phyloP scores from a whole-genome alignment of 371 early-diverging fungal genomes.

The Mortierella sp. region DNA sequence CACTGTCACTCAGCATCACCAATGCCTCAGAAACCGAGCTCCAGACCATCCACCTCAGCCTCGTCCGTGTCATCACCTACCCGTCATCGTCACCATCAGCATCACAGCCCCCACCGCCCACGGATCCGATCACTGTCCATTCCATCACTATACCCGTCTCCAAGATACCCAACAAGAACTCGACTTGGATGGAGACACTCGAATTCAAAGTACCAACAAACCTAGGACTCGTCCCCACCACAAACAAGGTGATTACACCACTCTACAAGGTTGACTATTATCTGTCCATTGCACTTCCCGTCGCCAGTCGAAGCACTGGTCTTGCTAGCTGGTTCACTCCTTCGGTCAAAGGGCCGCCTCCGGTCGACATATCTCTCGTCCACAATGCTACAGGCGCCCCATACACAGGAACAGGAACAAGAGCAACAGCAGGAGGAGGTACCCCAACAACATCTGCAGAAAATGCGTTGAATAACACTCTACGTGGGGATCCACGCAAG shows the following conservation, averaged over 20 bases:
- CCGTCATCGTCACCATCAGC: slow-evolving; percentile 13
- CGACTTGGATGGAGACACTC: slow-evolving; percentile 37
- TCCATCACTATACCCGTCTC: slow-evolving; percentile 28
- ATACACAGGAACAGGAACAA: no score
- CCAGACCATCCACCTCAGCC: slow-evolving; percentile 30
- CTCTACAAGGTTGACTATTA: slow-evolving; percentile 52
- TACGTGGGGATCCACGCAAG: slow-evolving; percentile 16
- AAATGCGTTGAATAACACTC: no score
- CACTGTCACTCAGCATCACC: slow-evolving; percentile 35
- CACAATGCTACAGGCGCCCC: slow-evolving; percentile 9
- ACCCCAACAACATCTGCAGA: not conserved
- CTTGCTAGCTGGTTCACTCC: slow-evolving; percentile 53
- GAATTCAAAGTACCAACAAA: slow-evolving; percentile 33
- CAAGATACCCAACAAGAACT: slow-evolving; percentile 31
- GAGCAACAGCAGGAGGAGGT: slow-evolving; percentile 3
- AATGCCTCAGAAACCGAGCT: slow-evolving; percentile 41
- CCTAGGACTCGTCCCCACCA: slow-evolving; percentile 47
- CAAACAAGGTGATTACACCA: slow-evolving; percentile 49
- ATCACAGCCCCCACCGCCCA: not conserved
- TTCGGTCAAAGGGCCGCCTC: slow-evolving; percentile 32
- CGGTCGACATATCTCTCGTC: slow-evolving; percentile 44
- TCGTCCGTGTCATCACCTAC: slow-evolving; percentile 41
- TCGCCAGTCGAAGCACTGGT: slow-evolving; percentile 33
- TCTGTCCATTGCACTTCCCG: slow-evolving; percentile 32
- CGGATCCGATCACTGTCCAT: slow-evolving; percentile 44